Evolutionary conservation across 371 early-diverging fungal genomes (phyloP), one percentile per base, ranked within the genome.

Genomic region (Choanephora cucurbitarum): DNA sequence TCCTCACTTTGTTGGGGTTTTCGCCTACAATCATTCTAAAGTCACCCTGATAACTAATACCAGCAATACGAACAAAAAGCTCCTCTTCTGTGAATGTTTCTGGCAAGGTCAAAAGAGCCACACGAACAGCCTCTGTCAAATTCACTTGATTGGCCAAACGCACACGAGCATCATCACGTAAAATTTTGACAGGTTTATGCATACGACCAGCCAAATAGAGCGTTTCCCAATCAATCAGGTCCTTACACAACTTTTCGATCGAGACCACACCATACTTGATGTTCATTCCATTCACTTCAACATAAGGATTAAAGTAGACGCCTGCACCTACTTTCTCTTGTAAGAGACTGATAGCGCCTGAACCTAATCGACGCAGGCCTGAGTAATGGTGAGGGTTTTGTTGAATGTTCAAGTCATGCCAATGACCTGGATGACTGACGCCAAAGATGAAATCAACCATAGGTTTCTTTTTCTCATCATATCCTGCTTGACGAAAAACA

Each of bases 201-300:
- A 97, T 87, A 40, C 99, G 86, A 8, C 99, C 99, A 1, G 99
- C 96, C 15, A 97, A 59, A 69, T 97, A 97, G 58, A 97, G 76
- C 3, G 92, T 90, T 47, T 94, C 91, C 99, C 99, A 98, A 64
- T 94, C 88, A 42, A 90, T 74, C 52, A 98, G 69, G 64, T 98
- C 99, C 59, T 82, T 81, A 51, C 90, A 84, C 14, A 97, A 74
- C 34, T 73, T 74, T 58, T 94, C 92, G 66, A 96, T 89, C 8
- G 94, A 92, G 11, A 96, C 89, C 9, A 98, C 99, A 9, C 99
- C 99, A 66, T 98, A 98, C 70, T 98, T 98, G 62, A 97, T 81
- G 44, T 73, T 65, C 85, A 89, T 80, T 47, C 91, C 94, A 61
- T 92, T 82, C 21, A 97, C 72, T 49, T 88, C 77, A 23, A 96